Evolutionary conservation across 306 rosid genomes (phyloP).

Genomic region (Medicago arabica): DNA sequence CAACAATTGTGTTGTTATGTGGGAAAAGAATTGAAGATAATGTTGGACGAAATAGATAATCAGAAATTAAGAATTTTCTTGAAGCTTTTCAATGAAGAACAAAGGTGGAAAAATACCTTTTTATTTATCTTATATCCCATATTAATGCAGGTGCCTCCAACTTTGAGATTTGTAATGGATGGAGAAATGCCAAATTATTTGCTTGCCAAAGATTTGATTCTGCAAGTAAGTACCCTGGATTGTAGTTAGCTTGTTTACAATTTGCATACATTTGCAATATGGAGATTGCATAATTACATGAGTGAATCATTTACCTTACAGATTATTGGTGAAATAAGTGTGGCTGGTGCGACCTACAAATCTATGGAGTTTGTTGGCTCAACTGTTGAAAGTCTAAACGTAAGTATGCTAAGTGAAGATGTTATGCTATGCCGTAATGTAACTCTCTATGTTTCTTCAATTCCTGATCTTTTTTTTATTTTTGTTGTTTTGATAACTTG

Average conservation of each 20-base stretch:
- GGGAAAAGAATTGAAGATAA: neutral
- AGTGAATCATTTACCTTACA: conserved; percentile 29
- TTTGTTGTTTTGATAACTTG: conserved; percentile 37
- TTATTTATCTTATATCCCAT: neutral
- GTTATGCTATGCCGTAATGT: neutral
- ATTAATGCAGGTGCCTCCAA: conserved; percentile 83
- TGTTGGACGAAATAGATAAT: conserved; percentile 6
- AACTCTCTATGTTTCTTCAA: conserved; percentile 21
- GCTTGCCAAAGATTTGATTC: conserved; percentile 94
- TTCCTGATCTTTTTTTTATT: neutral
- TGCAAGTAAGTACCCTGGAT: conserved; percentile 64
- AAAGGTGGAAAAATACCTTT: neutral
- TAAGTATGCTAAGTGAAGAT: conserved; percentile 42
- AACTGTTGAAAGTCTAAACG: conserved; percentile 84
- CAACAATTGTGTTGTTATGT: neutral
- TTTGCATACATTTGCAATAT: conserved; percentile 13
- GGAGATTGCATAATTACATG: conserved; percentile 20
- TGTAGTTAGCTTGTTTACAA: conserved; percentile 11
- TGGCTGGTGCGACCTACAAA: conserved; percentile 94
- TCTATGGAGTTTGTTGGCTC: conserved; percentile 94
- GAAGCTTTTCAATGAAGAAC: neutral
- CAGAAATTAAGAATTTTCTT: conserved; percentile 1
- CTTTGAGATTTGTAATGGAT: conserved; percentile 82
- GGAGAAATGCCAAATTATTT: conserved; percentile 95
- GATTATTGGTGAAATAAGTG: conserved; percentile 92